Evolutionary conservation across 352 stramenopile species (phyloP), one percentile per base, ranked within the genome.

Genomic region (Globisporangium uncinulatum): DNA sequence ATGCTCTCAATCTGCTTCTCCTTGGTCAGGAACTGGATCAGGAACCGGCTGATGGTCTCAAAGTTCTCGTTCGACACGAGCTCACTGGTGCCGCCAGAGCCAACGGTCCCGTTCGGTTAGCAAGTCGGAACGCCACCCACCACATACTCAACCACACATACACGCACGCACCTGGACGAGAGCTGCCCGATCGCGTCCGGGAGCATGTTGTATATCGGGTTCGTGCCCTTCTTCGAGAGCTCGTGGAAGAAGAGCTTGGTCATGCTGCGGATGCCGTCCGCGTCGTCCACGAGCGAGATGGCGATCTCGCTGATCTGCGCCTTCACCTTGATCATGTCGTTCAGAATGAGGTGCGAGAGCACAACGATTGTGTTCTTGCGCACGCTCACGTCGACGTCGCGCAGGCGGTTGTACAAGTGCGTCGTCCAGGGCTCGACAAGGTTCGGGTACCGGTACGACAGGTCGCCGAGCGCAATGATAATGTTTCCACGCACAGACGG

Each of bases 281-380:
- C 94, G n/a, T 92, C 67, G 65, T 99, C 96, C 11, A 97, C 81
- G 20, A 99, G 71, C 39, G 89, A 98, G 11, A 99, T 83, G 4
- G 96, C 96, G 55, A 99, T 97, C 56, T 98, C 85, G 53, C 83
- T 93, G 49, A 97, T 86, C 69, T 98, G 89, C 15, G 92, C 95
- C 66, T 98, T 98, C n/a, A 99, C 95, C 76, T 98, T 99, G 42
- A 99, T 97, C 97, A 99, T 99, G 63, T 99, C 97, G 71, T 99
- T 99, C 36, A 99, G 73, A 69, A 99, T 98, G 39, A 99, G 84
- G 65, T 99, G 97, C 31, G 96, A 98, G 3, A 99, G 84, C 34
- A 99, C 96, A 63, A 98, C 97, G 47, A 99, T 89, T 39, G 96
- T 97, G 63, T 99, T 98, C 52, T 96, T 91, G 39, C 96, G 90